Evolutionary conservation across 2,329 filamentous ascomycete species (phyloP).

Genomic region (Purpureocillium takamizusanense): DNA sequence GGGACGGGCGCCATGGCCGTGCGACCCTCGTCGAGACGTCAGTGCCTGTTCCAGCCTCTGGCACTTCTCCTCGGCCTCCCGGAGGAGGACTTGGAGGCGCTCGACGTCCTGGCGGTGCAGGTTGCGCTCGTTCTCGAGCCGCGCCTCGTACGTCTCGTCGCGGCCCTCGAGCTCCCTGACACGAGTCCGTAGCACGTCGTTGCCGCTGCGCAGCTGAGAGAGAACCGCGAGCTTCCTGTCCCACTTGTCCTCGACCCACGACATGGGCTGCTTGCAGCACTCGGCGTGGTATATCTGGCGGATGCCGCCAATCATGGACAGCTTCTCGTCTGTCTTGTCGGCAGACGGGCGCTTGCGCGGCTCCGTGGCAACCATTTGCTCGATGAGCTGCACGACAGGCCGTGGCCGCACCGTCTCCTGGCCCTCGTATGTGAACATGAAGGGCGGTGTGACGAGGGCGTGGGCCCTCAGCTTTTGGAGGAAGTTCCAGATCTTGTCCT

Average conservation of each 20-base stretch:
- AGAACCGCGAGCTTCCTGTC: slow-evolving; percentile 23
- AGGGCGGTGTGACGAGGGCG: slow-evolving; percentile 24
- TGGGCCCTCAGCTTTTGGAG: slow-evolving; percentile 22
- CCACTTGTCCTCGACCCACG: slow-evolving; percentile 25
- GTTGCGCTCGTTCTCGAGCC: slow-evolving; percentile 26
- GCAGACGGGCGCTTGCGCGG: slow-evolving; percentile 23
- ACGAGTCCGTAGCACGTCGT: slow-evolving; percentile 21
- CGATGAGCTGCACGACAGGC: slow-evolving; percentile 27
- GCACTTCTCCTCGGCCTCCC: slow-evolving; percentile 23
- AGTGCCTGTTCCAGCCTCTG: slow-evolving; percentile 19
- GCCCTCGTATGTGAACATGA: slow-evolving; percentile 25
- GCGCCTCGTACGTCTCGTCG: slow-evolving; percentile 28
- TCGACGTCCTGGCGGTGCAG: slow-evolving; percentile 21
- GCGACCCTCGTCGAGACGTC: slow-evolving; percentile 11
- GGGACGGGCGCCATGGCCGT: slow-evolving; percentile 11
- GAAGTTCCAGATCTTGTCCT: slow-evolving; percentile 24
- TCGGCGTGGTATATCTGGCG: slow-evolving; percentile 36
- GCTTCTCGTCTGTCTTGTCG: slow-evolving; percentile 27
- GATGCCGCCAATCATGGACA: slow-evolving; percentile 35
- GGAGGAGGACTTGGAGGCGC: slow-evolving; percentile 23
- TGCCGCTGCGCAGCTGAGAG: slow-evolving; percentile 20
- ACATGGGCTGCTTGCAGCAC: slow-evolving; percentile 32
- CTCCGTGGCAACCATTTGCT: slow-evolving; percentile 23
- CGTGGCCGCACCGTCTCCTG: slow-evolving; percentile 30
- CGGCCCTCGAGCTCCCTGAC: slow-evolving; percentile 26